Evolutionary conservation across 768 basidiomycete genomes (phyloP), one percentile per base, ranked within the genome.

Genomic region (Amanita muscaria): DNA sequence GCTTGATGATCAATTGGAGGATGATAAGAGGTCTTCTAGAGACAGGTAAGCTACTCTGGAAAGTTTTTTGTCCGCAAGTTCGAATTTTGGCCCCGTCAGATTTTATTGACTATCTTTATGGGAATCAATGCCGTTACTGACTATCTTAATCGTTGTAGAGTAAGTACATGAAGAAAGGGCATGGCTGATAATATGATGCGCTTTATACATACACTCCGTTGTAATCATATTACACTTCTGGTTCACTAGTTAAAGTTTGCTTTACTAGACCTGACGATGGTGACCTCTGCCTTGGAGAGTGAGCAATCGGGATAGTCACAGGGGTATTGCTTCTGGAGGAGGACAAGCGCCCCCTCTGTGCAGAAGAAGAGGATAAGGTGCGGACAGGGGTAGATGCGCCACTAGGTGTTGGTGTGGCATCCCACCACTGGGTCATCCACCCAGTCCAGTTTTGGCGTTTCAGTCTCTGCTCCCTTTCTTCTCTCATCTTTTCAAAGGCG

Each of bases 401-500:
- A 5, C 39, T 31, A 2, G 31, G 12, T 14, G 29, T 40, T 2
- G 39, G 34, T 5, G 18, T 21, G 2, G 40, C 18, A 30, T 40
- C 38, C 33, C 32, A 36, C 46, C 46, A 42, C n/a, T 18, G 19
- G 15, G 39, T 44, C 35, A 67, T 25, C 52, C 55, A 59, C 15
- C 59, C 62, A 43, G 59, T 56, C 64, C 62, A 65, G 22, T 56
- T 58, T 34, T 55, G 58, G 47, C 53, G 47, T 29, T 57, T 46
- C 31, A 59, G 57, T 7, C 37, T 54, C 32, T 73, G 68, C 51
- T 76, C 75, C 43, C 74, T 72, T 54, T 84, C 84, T 49, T 80
- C 80, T 19, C 89, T 64, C 51, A 74, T 70, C 40, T 81, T 67
- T 64, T 97, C 94, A 62, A 96, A 98, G 23, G 80, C 81, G 7